Evolutionary conservation across 257 asterid genomes (phyloP), one percentile per base, ranked within the genome.

Genomic region (Anisodus acutangulus): DNA sequence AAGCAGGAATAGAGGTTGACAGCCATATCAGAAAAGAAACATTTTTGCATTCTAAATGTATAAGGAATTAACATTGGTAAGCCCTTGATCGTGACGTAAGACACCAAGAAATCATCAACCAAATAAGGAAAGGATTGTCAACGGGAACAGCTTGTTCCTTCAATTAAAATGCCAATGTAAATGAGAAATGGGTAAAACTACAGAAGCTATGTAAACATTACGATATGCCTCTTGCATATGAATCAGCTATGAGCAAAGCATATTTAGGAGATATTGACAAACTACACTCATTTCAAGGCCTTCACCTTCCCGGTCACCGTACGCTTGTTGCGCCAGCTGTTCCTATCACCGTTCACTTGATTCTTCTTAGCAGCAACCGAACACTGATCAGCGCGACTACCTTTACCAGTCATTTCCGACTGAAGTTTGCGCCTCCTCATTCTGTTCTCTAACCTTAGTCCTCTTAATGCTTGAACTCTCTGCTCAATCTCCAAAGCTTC

Each of bases 401-500:
- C 90, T 87, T 90, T 94, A 68, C 85, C 83, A 47, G 89, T 86
- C 85, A 88, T 87, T 60, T 85, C 93, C 15, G 49, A 26, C 81
- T 94, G 95, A 43, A 90, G 88, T 91, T 86, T 91, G 60, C 92
- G 92, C 51, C 95, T 93, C 92, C 97, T 95, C 96, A 93, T 94
- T 84, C 95, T 87, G 87, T 93, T 94, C 79, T 95, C 98, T 43
- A 93, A 90, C 93, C 95, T 89, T 68, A 90, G 63, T 82, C 92
- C 94, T 86, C 93, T 90, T 83, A 87, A 66, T 45, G 88, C 82
- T 66, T 91, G 86, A 59, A 88, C 90, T 84, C 95, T 86, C 83
- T 90, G 88, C 88, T 95, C 98, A 63, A 91, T 89, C 90, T 95
- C 98, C 86, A 94, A 85, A 54, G 98, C 97, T 86, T 92, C 94